Evolutionary conservation across 164 flowering plant species (phyloP), one percentile per base, ranked within the genome.

Genomic region (Macadamia tetraphylla): DNA sequence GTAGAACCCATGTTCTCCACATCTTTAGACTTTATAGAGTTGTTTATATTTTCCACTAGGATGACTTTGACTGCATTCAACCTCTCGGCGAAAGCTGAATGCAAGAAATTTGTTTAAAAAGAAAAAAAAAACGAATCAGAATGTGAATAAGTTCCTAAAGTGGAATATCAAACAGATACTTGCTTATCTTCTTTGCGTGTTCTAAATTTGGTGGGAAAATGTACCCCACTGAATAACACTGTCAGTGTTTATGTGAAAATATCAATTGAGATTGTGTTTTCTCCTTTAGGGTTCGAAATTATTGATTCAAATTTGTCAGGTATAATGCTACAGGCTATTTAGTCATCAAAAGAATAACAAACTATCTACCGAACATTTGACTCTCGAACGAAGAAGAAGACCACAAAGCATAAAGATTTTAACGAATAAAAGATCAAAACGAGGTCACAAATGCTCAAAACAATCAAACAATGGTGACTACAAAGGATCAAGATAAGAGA

Each of bases 21-120:
- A 51, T 58, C 76, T 35, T 73, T 66, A 35, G 73, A 52, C 17
- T 74, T 69, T 11, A 67, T 42, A 78, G 73, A 68, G 18, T 61
- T 65, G 58, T 66, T 65, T 53, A 35, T 71, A 58, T 49, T 71
- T 56, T 72, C 82, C 40, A 13, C 58, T 13, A 43, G 53, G 10
- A 69, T n/a, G 52, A 67, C 75, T 56, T 58, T 71, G 58, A 53
- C 70, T 78, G 68, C 62, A 29, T 68, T 77, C 76, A 82, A 73
- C 75, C 81, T 85, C 23, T 74, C 63, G 11, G 76, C 63, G 55
- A 81, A 85, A 65, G 92, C 96, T 90, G 81, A 10, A 68, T 70
- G 31, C 1, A 46, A 11, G 7, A 46, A 46, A 46, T 8, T 8
- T 46, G 9, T 30, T 29, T 44, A 31, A 62, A 51, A 69, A 62